Percentiles rank a stretch among this genome's conserved stretches.
phyloP scores from a whole-genome alignment of 1,139 yeast species.

The Geotrichum australiense region DNA sequence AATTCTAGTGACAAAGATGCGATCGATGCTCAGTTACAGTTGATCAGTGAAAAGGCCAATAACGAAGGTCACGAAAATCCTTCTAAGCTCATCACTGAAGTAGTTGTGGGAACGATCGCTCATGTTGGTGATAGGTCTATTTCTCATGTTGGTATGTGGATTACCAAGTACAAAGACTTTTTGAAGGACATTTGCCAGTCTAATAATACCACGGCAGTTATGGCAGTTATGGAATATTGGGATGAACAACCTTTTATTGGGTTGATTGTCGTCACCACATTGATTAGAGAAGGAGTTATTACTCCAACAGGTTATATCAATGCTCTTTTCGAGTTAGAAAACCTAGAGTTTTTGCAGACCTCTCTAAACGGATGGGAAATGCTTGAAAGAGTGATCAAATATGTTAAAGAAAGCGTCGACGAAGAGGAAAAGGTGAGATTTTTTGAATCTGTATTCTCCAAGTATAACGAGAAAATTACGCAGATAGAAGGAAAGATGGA shows the following conservation, averaged over 20 bases:
- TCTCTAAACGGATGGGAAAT: constrained; percentile 26
- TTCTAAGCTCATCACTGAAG: constrained; percentile 47
- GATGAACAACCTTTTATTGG: constrained; percentile 75
- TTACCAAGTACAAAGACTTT: constrained; percentile 49
- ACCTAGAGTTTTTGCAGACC: constrained; percentile 14
- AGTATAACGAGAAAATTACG: constrained; percentile 8
- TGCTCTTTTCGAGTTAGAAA: constrained; percentile 14
- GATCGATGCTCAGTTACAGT: constrained; percentile 33
- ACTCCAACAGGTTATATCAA: constrained; percentile 16
- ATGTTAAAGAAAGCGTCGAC: constrained; percentile 1
- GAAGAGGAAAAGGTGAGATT: constrained; percentile 8
- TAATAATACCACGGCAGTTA: constrained; percentile 36
- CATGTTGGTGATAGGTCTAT: constrained; percentile 85
- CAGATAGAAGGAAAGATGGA: constrained; percentile 8
- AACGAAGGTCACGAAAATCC: constrained; percentile 32
- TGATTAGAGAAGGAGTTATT: constrained; percentile 40
- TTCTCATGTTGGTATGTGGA: constrained; percentile 72
- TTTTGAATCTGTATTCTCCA: constrained; percentile 7
- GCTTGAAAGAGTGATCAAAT: constrained; percentile 19
- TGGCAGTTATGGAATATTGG: constrained; percentile 72
- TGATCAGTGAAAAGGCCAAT: constrained; percentile 23
- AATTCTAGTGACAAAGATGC: constrained; percentile 31
- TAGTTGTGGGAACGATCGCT: constrained; percentile 66
- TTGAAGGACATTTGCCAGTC: constrained; percentile 39
- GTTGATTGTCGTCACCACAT: constrained; percentile 58